Conservation (phyloP, 257 asterid species). For the Parsonsia alboflavescens region DNA sequence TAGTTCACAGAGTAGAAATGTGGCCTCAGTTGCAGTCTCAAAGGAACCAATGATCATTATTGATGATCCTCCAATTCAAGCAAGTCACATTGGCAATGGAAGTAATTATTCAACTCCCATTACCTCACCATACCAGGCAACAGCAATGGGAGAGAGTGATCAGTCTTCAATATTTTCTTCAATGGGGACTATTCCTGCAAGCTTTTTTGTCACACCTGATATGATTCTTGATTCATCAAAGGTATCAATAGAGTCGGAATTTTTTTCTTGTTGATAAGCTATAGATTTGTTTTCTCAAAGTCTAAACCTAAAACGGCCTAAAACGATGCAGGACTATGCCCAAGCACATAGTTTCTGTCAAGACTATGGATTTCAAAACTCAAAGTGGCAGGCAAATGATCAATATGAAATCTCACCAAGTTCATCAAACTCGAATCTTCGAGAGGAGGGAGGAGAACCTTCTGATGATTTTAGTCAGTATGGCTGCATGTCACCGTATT, state of each 20-base stretch:
- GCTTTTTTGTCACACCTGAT: constrained; percentile 28
- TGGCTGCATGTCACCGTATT: constrained; percentile 31
- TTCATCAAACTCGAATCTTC: constrained; percentile 39
- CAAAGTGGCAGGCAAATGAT: constrained; percentile 23
- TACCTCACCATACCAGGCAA: constrained; percentile 29
- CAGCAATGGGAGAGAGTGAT: constrained; percentile 23
- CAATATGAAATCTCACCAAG: constrained; percentile 33
- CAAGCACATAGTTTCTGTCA: constrained; percentile 17
- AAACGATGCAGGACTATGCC: constrained; percentile 27
- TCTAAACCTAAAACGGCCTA: background rate
- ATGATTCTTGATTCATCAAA: constrained; percentile 41
- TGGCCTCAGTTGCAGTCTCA: constrained; percentile 5
- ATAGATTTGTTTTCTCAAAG: background rate
- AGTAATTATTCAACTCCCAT: constrained; percentile 37
- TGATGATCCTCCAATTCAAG: constrained; percentile 24
- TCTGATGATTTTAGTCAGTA: constrained; percentile 31
- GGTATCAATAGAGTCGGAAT: constrained; percentile 15
- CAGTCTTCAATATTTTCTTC: constrained; percentile 15
- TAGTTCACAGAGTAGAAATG: constrained; percentile 16
- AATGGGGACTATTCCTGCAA: constrained; percentile 18
- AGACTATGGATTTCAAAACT: constrained; percentile 25
- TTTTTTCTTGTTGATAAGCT: background rate
- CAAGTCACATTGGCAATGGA: constrained; percentile 9
- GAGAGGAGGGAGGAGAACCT: constrained; percentile 30
- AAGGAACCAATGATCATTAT: constrained; percentile 22